Conservation (phyloP, 2,329 filamentous ascomycete genomes). For the Pseudogymnoascus sp. region DNA sequence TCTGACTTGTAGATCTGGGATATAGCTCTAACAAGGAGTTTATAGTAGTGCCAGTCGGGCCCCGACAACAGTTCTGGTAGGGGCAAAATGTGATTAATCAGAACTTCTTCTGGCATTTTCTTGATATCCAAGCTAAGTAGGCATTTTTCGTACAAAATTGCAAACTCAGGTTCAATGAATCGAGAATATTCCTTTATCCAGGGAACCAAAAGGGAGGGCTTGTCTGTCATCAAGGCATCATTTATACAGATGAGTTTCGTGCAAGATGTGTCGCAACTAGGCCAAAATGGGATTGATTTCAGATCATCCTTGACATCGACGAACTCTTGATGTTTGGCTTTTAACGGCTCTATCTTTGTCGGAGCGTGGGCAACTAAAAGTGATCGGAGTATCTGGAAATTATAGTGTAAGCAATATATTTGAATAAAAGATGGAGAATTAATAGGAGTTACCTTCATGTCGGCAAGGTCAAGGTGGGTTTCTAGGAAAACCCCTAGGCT, state of each 20-base stretch:
- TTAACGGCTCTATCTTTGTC: not conserved
- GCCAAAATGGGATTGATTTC: slow-evolving; percentile 17
- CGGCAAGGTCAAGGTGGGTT: not conserved
- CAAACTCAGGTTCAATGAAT: slow-evolving; percentile 15
- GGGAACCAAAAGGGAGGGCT: slow-evolving; percentile 17
- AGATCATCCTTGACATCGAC: slow-evolving; percentile 5
- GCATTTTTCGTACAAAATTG: not conserved
- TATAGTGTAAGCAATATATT: not conserved
- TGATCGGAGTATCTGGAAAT: not conserved
- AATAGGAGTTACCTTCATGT: slow-evolving; percentile 13
- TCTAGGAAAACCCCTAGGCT: slow-evolving; percentile 2
- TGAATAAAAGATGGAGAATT: not conserved
- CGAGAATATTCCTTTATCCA: slow-evolving; percentile 16
- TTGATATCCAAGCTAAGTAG: slow-evolving; percentile 11
- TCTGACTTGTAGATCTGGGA: not conserved
- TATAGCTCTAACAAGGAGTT: not conserved
- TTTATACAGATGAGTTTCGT: slow-evolving; percentile 11
- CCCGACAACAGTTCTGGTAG: slow-evolving; percentile 9
- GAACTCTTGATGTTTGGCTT: not conserved
- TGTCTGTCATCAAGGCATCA: slow-evolving; percentile 13
- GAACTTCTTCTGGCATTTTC: slow-evolving; percentile 11
- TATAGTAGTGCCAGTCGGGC: not conserved
- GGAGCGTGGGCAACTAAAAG: not conserved
- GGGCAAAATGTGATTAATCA: slow-evolving; percentile 12
- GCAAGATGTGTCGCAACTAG: slow-evolving; percentile 1